These are phyloP conservation scores for Zea luxurians DNA, from an alignment of 176 grass and related monocot genomes.

Conservation along the genomic window DNA sequence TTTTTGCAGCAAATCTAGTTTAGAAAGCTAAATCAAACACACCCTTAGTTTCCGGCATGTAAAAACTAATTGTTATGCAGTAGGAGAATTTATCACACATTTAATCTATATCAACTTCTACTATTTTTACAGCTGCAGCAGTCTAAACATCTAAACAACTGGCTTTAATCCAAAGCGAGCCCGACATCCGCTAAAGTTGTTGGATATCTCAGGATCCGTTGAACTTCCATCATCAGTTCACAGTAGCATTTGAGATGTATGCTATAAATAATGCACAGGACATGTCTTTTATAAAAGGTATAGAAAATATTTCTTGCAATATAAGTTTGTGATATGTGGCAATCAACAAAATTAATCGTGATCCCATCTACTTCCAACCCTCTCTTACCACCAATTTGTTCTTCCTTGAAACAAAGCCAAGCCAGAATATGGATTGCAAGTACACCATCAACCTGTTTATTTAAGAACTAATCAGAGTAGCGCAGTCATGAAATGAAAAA, in stretches of 20 bases:
- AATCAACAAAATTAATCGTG: background rate
- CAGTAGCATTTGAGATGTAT: background rate
- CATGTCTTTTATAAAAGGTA: background rate
- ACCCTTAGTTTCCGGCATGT: background rate
- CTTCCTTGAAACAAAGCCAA: background rate
- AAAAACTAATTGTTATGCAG: background rate
- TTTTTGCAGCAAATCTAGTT: no score
- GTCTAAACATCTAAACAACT: no score
- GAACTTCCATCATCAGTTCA: background rate
- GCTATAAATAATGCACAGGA: background rate
- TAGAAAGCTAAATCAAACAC: no score
- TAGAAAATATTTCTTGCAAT: background rate
- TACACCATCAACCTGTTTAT: background rate
- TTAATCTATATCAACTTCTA: no score
- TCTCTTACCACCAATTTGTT: background rate
- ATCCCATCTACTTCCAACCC: background rate
- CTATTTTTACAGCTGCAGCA: background rate
- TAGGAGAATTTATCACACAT: background rate
- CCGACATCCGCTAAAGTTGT: no score
- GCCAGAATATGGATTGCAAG: background rate
- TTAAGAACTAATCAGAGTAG: background rate
- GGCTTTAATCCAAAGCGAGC: no score
- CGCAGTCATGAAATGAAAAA: background rate
- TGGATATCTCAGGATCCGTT: background rate
- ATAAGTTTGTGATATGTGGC: background rate